Evolutionary conservation across 768 basidiomycete genomes (phyloP).

Genomic region (Tricholoma furcatifolium): DNA sequence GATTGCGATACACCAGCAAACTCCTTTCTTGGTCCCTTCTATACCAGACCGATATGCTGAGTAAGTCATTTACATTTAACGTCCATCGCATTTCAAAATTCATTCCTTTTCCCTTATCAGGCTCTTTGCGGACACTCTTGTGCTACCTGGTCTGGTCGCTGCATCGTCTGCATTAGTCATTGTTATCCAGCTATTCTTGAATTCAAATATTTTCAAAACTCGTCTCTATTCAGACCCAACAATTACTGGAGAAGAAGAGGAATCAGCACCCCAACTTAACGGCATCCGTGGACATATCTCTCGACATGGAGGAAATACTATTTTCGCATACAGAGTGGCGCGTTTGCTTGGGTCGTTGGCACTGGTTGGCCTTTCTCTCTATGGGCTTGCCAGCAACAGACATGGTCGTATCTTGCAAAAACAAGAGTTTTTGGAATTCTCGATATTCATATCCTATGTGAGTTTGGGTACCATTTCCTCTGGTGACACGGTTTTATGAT

Average conservation of each 20-base stretch:
- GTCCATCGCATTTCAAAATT: not conserved
- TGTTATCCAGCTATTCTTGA: slow-evolving; percentile 12
- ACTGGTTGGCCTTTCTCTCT: slow-evolving; percentile 51
- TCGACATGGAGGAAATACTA: slow-evolving; percentile 42
- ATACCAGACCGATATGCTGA: not conserved
- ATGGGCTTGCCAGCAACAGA: slow-evolving; percentile 9
- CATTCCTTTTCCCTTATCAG: not conserved
- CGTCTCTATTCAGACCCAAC: slow-evolving; percentile 2
- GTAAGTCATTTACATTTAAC: not conserved
- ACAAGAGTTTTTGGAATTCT: slow-evolving; percentile 28
- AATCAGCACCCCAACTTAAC: slow-evolving; percentile 10
- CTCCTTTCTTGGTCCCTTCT: not conserved
- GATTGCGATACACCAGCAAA: not conserved
- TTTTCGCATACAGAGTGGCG: slow-evolving; percentile 46
- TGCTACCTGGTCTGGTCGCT: slow-evolving; percentile 18
- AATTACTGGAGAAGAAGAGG: not conserved
- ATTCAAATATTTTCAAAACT: slow-evolving; percentile 5
- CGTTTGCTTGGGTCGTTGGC: slow-evolving; percentile 44
- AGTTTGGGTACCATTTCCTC: not conserved
- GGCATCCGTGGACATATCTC: slow-evolving; percentile 39
- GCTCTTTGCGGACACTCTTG: slow-evolving; percentile 13
- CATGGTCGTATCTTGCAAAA: not conserved
- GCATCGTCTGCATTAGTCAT: slow-evolving; percentile 14
- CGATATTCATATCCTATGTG: slow-evolving; percentile 32
- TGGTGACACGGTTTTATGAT: not conserved